Conservation (phyloP, 1,139 yeast genomes). For the Hansenula anomala region DNA sequence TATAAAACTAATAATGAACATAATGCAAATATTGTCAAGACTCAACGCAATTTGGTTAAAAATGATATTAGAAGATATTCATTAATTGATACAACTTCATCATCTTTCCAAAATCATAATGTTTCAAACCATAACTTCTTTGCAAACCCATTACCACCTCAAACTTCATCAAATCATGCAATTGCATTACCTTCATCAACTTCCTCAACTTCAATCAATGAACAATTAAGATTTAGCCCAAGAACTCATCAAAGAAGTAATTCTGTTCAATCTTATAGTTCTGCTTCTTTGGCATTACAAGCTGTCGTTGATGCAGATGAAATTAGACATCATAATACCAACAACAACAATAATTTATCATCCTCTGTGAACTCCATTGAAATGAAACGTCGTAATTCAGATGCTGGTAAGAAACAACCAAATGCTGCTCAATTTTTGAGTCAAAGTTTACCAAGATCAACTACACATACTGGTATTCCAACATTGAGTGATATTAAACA, state of each 20-base stretch:
- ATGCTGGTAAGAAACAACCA: constrained; percentile 7
- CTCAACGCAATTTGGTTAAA: constrained; percentile 9
- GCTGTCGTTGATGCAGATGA: constrained; percentile 62
- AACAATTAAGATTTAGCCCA: constrained; percentile 15
- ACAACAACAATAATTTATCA: constrained; percentile 29
- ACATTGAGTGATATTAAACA: constrained; percentile 4
- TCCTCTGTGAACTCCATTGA: constrained; percentile 19
- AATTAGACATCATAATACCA: constrained; percentile 26
- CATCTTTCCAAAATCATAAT: constrained; percentile 21
- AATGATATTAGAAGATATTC: constrained; percentile 33
- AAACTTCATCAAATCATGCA: constrained; percentile 48
- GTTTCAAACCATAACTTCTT: constrained; percentile 25
- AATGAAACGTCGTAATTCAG: constrained; percentile 10
- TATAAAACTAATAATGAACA: constrained; percentile 5
- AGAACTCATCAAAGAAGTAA: constrained; percentile 29
- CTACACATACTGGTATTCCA: constrained; percentile 37
- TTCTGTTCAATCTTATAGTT: constrained; percentile 22
- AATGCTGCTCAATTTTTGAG: constrained; percentile 2
- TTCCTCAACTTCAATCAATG: constrained; percentile 25
- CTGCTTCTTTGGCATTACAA: constrained; percentile 62
- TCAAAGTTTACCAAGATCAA: constrained; percentile 33
- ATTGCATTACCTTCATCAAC: constrained; percentile 42
- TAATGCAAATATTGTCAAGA: constrained; percentile 1
- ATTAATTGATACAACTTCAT: constrained; percentile 35
- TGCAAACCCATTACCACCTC: constrained; percentile 41